Percentiles rank a stretch among this genome's conserved stretches.
phyloP scores from a whole-genome alignment of 208 protist genomes.

The Angomonas desouzai region DNA sequence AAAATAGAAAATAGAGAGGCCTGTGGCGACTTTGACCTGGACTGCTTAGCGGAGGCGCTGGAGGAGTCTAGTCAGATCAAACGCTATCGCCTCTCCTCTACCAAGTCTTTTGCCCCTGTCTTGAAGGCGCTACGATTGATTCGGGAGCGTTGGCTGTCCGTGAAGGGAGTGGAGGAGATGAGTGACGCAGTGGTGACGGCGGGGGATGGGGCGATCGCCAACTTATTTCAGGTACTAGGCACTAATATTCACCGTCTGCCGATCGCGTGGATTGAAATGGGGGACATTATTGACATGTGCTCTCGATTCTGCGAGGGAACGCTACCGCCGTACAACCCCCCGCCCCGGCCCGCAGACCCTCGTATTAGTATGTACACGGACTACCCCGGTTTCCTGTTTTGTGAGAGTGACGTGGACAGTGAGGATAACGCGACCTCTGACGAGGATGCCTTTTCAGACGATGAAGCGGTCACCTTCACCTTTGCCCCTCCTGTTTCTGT shows the following conservation, averaged over 20 bases:
- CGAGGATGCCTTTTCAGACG: conserved; percentile 87
- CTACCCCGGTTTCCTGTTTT: conserved; percentile 86
- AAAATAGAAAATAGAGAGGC: conserved; percentile 20
- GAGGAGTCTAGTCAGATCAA: conserved; percentile 43
- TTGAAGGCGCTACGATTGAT: conserved; percentile 82
- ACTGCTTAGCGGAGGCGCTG: conserved; percentile 66
- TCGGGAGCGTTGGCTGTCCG: conserved; percentile 65
- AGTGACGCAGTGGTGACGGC: conserved; percentile 43
- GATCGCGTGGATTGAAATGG: conserved; percentile 90
- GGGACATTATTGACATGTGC: conserved; percentile 90
- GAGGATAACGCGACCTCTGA: conserved; percentile 80
- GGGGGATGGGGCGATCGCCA: conserved; percentile 54
- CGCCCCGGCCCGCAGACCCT: conserved; percentile 82
- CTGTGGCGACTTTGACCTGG: conserved; percentile 79
- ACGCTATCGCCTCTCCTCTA: conserved; percentile 75
- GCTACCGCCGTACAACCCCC: conserved; percentile 70
- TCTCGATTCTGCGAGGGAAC: conserved; percentile 61
- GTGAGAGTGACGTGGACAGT: conserved; percentile 85
- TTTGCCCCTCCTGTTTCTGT: conserved; percentile 83
- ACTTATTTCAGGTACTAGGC: conserved; percentile 76
- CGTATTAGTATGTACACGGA: conserved; percentile 83
- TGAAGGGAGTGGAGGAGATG: conserved; percentile 65
- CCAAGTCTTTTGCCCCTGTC: conserved; percentile 72
- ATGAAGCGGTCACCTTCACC: conserved; percentile 84
- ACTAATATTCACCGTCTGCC: conserved; percentile 81